Base-by-base conservation (phyloP, 208 protist genomes). In the Novymonas esmeraldas region DNA sequence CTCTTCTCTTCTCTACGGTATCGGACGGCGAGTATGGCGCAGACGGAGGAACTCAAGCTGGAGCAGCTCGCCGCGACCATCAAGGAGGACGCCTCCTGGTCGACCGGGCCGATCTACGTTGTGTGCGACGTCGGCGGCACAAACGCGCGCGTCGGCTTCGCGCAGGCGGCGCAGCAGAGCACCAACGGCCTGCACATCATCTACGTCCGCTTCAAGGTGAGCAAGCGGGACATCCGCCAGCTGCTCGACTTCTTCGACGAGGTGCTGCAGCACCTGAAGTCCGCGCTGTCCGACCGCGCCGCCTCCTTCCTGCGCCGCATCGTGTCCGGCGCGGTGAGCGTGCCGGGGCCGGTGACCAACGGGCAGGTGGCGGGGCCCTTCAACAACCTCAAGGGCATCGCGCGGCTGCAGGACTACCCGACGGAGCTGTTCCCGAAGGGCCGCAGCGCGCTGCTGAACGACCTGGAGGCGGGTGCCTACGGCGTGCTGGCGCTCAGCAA, bases 41-140 rank as follows among this genome's bases (percentile, higher is more conserved):
- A 55, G 6, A 70, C 64, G 20, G 50, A 73, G 9, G 52, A 78
- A 16, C 38, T 90, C 22, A n/a, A 64, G n/a, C 55, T 90, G 26
- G 49, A 69, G 34, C 41, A 84, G 34, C 61, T 92, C 29, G 34
- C 60, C 45, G 14, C 57, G 22, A 78, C 66, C 22, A 54, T 92
- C 33, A 20, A 31, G 59, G 33, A 39, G 52, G 64, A 50, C 14
- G 42, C 48, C 20, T 48, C 42, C 26, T 90, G 83, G 81, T 36
- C 60, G 26, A 59, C 22, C 20, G 64, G 59, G 0, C 79, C 80
- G 5, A 64, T 93, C 46, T 83, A 81, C 70, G 88, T 90, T 45
- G 63, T 93, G 64, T 85, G 79, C 38, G 87, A 93, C 49, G 70
- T 93, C 44, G 87, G 87, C 42, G 87, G 80, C 55, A 90, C 81